These are phyloP conservation scores for Chrysoporthe deuterocubensis DNA, from an alignment of 2,329 filamentous ascomycete genomes.

Conservation along the genomic window DNA sequence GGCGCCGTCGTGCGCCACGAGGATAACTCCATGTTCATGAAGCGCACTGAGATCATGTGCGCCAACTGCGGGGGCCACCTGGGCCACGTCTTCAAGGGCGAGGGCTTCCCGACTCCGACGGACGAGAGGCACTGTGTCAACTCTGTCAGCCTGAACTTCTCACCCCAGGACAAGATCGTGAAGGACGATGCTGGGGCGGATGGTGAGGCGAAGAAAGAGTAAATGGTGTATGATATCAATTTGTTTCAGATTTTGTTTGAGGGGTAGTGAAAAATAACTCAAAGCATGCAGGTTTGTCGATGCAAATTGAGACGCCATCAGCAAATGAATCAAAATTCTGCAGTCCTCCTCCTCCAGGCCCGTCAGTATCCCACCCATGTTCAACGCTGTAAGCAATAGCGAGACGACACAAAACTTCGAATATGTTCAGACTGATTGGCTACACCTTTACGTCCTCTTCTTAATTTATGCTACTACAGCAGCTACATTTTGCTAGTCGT, in stretches of 20 bases:
- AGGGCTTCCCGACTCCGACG: slow-evolving; percentile 81
- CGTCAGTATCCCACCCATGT: no score
- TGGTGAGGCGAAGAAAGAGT: slow-evolving; percentile 39
- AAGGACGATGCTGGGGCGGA: slow-evolving; percentile 43
- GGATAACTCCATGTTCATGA: slow-evolving; percentile 80
- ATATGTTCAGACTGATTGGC: no score
- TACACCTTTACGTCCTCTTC: no score
- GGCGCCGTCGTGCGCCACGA: slow-evolving; percentile 84
- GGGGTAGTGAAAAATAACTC: no score
- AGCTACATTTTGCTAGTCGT: no score
- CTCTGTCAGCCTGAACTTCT: slow-evolving; percentile 86
- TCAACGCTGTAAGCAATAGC: no score
- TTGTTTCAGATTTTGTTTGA: background rate
- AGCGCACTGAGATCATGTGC: slow-evolving; percentile 90
- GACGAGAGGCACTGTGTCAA: slow-evolving; percentile 98
- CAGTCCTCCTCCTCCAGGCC: background rate
- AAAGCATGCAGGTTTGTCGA: background rate
- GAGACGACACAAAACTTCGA: no score
- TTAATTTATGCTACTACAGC: no score
- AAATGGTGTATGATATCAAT: background rate
- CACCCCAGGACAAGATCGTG: slow-evolving; percentile 62
- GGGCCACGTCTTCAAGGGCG: slow-evolving; percentile 90
- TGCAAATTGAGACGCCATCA: no score
- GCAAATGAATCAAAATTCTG: no score
- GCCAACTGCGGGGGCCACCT: slow-evolving; percentile 91